Evolutionary conservation across 2,329 filamentous ascomycete species (phyloP), one percentile per base, ranked within the genome.

Genomic region (Lizonia empirigonia): DNA sequence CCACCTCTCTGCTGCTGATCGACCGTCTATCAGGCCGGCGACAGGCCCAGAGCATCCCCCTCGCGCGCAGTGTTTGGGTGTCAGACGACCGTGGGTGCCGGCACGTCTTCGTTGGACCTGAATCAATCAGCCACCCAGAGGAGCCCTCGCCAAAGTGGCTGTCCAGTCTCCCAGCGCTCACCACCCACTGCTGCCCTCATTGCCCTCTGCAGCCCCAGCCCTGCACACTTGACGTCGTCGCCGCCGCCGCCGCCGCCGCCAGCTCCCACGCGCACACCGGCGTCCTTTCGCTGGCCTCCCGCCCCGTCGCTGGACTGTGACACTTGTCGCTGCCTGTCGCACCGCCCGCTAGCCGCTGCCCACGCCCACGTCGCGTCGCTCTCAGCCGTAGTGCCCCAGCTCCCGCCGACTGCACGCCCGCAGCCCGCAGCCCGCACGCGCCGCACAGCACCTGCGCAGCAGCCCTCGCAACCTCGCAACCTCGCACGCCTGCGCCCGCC

Each of bases 181-280:
- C 34, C 36, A 44, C 48, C 39, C 48, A 37, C 37, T 51, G 38
- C 56, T 54, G 54, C 63, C 41, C 63, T 63, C 62, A 57, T 60
- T 64, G 55, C 65, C 67, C 45, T 53, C 50, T 32, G 50, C 56
- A 63, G 61, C 56, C 45, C 44, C 48, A 53, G 60, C 56, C 64
- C 62, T 68, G 64, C 60, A 67, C 60, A 58, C 53, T 55, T 57
- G 53, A 51, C 62, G 56, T 61, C 62, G 56, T 61, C 61, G 60
- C 32, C 59, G 53, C 59, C 61, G 59, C 19, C 32, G 32, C 16
- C 16, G 16, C 32, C 32, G 30, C 30, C 40, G 47, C 30, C 15
- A 16, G 16, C 23, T 33, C 29, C 53, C 62, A 55, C 53, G 56
- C 56, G 57, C 50, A 42, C 30, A 29, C 27, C 15, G 42, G 26